phyloP scores from a whole-genome alignment of 2,329 filamentous ascomycete species.

The Scleromitrula shiraiana region DNA sequence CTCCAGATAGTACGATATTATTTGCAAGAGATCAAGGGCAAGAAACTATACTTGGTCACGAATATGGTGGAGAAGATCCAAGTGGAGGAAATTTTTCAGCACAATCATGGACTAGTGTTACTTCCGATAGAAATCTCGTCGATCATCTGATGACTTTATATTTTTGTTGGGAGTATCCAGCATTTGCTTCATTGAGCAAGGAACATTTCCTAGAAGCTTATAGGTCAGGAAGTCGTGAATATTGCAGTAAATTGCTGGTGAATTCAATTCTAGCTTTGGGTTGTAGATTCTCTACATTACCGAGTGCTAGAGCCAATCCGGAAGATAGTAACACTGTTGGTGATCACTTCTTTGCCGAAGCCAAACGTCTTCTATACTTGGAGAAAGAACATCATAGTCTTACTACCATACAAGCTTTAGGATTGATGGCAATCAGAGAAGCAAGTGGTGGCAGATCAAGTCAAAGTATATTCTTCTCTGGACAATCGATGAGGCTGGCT shows the following conservation, averaged over 20 bases:
- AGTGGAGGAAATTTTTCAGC: conserved; percentile 60
- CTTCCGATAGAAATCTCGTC: conserved; percentile 48
- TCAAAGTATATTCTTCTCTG: conserved; percentile 63
- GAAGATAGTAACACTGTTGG: conserved; percentile 57
- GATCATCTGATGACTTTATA: conserved; percentile 57
- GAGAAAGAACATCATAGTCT: conserved; percentile 49
- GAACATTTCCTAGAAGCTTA: conserved; percentile 19
- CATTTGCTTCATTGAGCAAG: conserved; percentile 60
- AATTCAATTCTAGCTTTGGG: conserved; percentile 41
- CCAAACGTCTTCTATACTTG: conserved; percentile 48
- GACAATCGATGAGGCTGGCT: conserved; percentile 62
- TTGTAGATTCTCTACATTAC: conserved; percentile 61
- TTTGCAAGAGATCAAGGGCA: conserved; percentile 36
- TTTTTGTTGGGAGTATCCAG: conserved; percentile 69
- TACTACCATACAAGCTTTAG: conserved; percentile 65
- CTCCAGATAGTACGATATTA: conserved; percentile 11
- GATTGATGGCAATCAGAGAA: conserved; percentile 67
- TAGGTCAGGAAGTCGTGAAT: conserved; percentile 12
- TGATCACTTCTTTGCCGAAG: conserved; percentile 68
- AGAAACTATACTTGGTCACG: conserved; percentile 50
- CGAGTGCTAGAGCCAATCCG: conserved; percentile 52
- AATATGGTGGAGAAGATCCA: conserved; percentile 50
- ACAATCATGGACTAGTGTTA: conserved; percentile 60
- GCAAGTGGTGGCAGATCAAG: conserved; percentile 63
- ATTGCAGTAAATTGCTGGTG: conserved; percentile 36